phyloP scores from a whole-genome alignment of 345 rosid species.

The Kandelia obovata region DNA sequence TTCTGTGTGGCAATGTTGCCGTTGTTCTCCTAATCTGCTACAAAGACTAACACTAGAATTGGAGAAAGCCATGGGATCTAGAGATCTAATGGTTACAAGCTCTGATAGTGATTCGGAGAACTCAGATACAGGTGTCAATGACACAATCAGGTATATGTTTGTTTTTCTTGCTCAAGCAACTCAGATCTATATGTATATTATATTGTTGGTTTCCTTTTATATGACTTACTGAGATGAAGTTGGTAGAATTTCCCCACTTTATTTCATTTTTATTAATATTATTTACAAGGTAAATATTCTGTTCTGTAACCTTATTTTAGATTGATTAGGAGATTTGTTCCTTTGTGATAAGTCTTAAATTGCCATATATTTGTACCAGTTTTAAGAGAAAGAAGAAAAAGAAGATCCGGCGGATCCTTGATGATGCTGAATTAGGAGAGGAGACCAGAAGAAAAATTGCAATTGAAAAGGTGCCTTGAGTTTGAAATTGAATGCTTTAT shows the following conservation, averaged over 20 bases:
- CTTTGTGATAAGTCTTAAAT: slow-evolving; percentile 20
- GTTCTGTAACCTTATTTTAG: neutral
- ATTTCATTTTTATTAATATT: neutral
- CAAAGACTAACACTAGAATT: slow-evolving; percentile 57
- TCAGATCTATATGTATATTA: neutral
- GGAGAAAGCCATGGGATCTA: slow-evolving; percentile 64
- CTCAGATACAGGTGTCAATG: slow-evolving; percentile 53
- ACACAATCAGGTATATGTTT: slow-evolving; percentile 46
- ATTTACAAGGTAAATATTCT: slow-evolving; percentile 1
- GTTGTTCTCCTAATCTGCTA: slow-evolving; percentile 75
- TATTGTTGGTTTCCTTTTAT: slow-evolving; percentile 2
- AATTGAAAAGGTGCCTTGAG: slow-evolving; percentile 68
- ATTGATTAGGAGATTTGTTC: slow-evolving; percentile 8
- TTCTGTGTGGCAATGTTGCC: slow-evolving; percentile 82
- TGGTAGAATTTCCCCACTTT: neutral
- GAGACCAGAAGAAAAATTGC: slow-evolving; percentile 97
- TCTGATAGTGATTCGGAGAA: slow-evolving; percentile 68
- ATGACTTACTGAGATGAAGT: neutral
- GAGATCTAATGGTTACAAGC: slow-evolving; percentile 35
- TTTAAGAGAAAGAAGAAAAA: slow-evolving; percentile 68
- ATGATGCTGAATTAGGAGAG: slow-evolving; percentile 97
- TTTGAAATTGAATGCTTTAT: slow-evolving; percentile 9
- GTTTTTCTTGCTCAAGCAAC: neutral
- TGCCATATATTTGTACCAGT: slow-evolving; percentile 32
- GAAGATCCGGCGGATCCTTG: slow-evolving; percentile 90